Base-by-base conservation (phyloP, 2,329 filamentous ascomycete genomes). In the Periconia digitata region DNA sequence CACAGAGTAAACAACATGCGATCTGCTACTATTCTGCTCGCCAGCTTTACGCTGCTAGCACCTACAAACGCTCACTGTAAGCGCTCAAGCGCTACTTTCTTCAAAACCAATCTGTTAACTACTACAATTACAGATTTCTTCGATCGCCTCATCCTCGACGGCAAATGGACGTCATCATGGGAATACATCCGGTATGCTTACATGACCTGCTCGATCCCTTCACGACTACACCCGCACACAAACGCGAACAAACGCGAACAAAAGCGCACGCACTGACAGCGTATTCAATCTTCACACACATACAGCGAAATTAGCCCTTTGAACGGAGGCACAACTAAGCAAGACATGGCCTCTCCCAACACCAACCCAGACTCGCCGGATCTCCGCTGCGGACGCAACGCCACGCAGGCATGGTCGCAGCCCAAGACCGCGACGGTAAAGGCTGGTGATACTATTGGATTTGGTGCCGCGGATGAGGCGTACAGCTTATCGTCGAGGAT, bases 311-410 rank as follows among this genome's bases (percentile, higher is more conserved):
- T 32, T 13, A 35, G 12, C 17, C 22, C 29, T 37, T 21, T 13
- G 2, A 10, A n/a, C 36, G 39, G n/a, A 12, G 35, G n/a, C 27
- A 32, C 36, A 8, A 20, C 36, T n/a, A 21, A 44, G 23, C n/a
- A 21, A 29, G 48, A n/a, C 18, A 18, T 47, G 20, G 22, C 49
- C 37, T 47, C 36, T 23, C 52, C 52, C 13, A 46, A 40, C 21
- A 39, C 22, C 24, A 34, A 55, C 35, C 46, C 46, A 6, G 20
- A 32, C 17, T 49, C 46, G 13, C 2, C 40, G 7, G 52, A 52
- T 40, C 18, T 52, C 3, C 49, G 46, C 17, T 55, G 52, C 40
- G 52, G 52, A 34, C 52, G 44, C 44, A 55, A 55, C 27, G 46
- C 49, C 20, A 44, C 51, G 24, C 3, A 23, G 8, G 29, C 16